phyloP scores from a whole-genome alignment of 2,329 filamentous ascomycete species.

The Aspergillus tanneri region DNA sequence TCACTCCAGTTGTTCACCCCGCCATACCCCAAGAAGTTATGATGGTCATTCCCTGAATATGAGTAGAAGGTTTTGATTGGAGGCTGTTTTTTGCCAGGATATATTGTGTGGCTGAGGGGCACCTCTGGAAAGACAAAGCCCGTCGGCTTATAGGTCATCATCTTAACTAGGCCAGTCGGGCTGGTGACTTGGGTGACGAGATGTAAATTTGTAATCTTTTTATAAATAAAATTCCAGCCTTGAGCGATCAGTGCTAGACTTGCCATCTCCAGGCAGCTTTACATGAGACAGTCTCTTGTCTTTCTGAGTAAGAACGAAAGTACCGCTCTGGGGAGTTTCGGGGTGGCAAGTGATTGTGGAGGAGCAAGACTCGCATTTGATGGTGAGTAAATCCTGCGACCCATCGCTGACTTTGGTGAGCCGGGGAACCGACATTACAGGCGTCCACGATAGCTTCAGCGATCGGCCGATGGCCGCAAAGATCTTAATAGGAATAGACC shows the following conservation, averaged over 20 bases:
- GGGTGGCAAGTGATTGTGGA: constrained; percentile 4
- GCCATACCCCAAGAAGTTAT: constrained; percentile 10
- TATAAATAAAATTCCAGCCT: constrained; percentile 5
- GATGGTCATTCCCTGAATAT: constrained; percentile 7
- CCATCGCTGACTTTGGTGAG: constrained; percentile 6
- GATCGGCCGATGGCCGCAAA: constrained; percentile 7
- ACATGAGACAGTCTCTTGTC: neutral
- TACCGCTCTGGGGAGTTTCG: neutral
- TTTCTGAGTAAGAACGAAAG: neutral
- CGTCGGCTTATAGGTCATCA: neutral
- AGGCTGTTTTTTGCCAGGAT: neutral
- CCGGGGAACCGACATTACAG: neutral
- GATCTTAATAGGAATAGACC: constrained; percentile 4
- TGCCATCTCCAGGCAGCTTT: neutral
- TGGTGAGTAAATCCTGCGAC: neutral
- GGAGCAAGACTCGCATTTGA: neutral
- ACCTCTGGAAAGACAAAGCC: neutral
- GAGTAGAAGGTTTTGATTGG: constrained; percentile 1
- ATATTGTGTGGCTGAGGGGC: constrained; percentile 3
- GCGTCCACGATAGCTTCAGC: constrained; percentile 1
- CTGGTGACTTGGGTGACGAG: constrained; percentile 3
- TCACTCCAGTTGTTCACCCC: constrained; percentile 1
- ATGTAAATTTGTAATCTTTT: no score
- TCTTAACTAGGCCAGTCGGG: neutral
- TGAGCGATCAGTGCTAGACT: no score